Conservation (phyloP, 441 rosid species). For the Pelargonium myrrhifolium region DNA sequence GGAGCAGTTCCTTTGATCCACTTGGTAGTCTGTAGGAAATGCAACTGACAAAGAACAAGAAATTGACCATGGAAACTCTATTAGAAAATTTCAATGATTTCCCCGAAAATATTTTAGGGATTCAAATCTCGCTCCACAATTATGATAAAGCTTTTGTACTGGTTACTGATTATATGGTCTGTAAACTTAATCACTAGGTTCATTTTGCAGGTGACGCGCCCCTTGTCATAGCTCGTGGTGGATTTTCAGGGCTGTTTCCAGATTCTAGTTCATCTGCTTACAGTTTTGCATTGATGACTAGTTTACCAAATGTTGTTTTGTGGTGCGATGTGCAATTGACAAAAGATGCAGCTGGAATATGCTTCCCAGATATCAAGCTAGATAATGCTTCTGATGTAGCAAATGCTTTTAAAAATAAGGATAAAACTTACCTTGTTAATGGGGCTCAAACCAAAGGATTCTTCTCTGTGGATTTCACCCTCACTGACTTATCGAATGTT, state of each 20-base stretch:
- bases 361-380: constrained; percentile 56
- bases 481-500: constrained; percentile 2
- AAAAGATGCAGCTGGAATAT: constrained; percentile 67
- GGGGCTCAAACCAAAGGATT: background rate
- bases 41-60: background rate
- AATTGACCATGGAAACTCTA: background rate
- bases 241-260: constrained; percentile 76
- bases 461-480: constrained; percentile 8
- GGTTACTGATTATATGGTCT: background rate
- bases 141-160: background rate
- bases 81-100: background rate
- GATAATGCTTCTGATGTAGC: constrained; percentile 37
- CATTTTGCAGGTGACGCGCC: constrained; percentile 56
- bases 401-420: background rate
- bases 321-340: constrained; percentile 92
- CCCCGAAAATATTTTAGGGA: too few relatives aligned
- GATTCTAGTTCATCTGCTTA: constrained; percentile 56
- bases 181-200: background rate
- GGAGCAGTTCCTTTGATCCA: too few relatives aligned
- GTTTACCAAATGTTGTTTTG: constrained; percentile 32
- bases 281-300: constrained; percentile 25
- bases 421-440: background rate
- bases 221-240: constrained; percentile 66
- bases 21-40: too few relatives aligned
- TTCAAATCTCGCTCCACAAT: too few relatives aligned